Evolutionary conservation across 768 basidiomycete genomes (phyloP), one percentile per base, ranked within the genome.

Genomic region (Lanmaoa rubissima): DNA sequence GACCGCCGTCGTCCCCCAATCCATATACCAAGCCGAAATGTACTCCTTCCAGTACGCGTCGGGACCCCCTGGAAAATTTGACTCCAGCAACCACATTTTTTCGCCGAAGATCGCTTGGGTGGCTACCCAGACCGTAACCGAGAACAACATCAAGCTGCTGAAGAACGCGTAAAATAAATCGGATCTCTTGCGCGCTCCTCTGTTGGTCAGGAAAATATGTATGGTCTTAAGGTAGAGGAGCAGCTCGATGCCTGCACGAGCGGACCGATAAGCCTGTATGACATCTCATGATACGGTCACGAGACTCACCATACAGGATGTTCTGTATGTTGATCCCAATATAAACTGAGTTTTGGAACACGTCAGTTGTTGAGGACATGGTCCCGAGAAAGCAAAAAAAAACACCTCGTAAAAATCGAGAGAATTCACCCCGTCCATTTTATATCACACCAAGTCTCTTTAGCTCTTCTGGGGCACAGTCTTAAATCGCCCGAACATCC

Each of bases 71-170:
- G 75, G 73, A 42, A 66, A 74, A n/a, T 65, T 32, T 0, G 59
- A 32, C 16, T 75, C 51, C 1, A 68, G 40, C 16, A 78, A 59
- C 78, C 78, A 79, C 63, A 75, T 70, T 19, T 69, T 51, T 54
- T 73, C 60, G 4, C 69, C 64, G 32, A 74, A 69, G 4, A 71
- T 17, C 3, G 47, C 46, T 2, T 50, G n/a, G 2, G 58, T 52
- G 16, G 59, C 61, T 19, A 73, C 53, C 56, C 69, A 73, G 19
- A 75, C 49, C 0, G 75, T 72, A 64, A 65, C 60, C 19, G 64
- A 63, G 26, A 73, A 50, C 2, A 73, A 21, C 58, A 72, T 62
- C 16, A 54, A 26, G 36, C 8, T 70, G 39, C 69, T 70, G 35
- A 72, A 70, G 41, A 61, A 10, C 24, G 50, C 61, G 13, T 71